A percentile compares a stretch with the other conserved stretches of the same genome.
Evolutionary conservation across 805 yeast species (phyloP).

Genomic region (Candida rishiriensis): DNA sequence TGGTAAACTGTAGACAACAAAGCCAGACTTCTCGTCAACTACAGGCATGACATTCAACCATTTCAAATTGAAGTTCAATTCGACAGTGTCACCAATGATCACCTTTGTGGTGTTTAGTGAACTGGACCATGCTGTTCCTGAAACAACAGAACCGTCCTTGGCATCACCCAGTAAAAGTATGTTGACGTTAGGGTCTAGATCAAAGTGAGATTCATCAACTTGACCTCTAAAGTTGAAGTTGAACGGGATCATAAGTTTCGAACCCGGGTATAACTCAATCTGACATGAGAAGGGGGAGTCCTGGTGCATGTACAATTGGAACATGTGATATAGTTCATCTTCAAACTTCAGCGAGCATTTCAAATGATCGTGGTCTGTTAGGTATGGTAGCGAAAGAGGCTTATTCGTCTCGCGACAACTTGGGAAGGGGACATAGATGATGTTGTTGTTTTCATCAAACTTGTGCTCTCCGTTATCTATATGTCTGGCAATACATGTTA

Average conservation of each 20-base stretch:
- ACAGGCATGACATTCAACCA: conserved; percentile 37
- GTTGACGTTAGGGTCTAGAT: conserved; percentile 56
- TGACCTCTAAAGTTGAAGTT: conserved; percentile 63
- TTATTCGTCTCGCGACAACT: conserved; percentile 59
- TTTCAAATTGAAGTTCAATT: conserved; percentile 51
- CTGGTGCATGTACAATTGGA: conserved; percentile 72
- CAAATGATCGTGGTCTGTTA: conserved; percentile 40
- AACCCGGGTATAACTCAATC: conserved; percentile 44
- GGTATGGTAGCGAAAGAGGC: conserved; percentile 54
- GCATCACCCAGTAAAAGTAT: conserved; percentile 37
- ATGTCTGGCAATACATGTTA: conserved; percentile 62
- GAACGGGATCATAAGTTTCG: conserved; percentile 50
- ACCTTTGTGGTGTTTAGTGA: conserved; percentile 58
- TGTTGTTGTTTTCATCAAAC: conserved; percentile 56
- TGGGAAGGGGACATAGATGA: conserved; percentile 57
- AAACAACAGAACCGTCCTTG: conserved; percentile 34
- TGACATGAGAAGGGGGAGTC: conserved; percentile 74
- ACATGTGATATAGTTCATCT: conserved; percentile 65
- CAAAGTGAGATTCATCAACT: conserved; percentile 63
- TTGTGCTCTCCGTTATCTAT: conserved; percentile 76
- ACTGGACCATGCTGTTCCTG: conserved; percentile 56
- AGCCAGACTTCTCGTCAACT: conserved; percentile 4
- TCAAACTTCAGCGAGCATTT: conserved; percentile 59
- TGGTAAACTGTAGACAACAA: conserved; percentile 9
- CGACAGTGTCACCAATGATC: conserved; percentile 61